These are phyloP conservation scores for Picochlorum sp. DNA, from an alignment of 139 green algal species.

Conservation along the genomic window DNA sequence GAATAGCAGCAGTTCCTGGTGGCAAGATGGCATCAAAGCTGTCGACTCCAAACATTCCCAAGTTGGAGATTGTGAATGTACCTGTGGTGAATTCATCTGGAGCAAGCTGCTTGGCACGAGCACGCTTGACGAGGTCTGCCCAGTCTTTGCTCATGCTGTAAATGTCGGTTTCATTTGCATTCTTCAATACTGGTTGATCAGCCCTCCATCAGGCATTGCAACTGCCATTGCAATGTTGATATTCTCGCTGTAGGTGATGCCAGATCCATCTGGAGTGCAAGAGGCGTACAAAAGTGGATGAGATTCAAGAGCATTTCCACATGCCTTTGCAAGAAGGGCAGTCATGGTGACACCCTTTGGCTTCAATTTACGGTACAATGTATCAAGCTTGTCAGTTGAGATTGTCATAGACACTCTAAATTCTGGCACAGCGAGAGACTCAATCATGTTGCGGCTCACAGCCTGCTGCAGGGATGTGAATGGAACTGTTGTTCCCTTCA, in stretches of 20 bases:
- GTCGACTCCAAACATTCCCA: conserved; percentile 97
- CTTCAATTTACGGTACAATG: conserved; percentile 94
- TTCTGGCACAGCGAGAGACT: conserved; percentile 86
- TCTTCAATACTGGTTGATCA: conserved; percentile 96
- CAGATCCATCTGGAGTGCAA: conserved; percentile 72
- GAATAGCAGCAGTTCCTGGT: conserved; percentile 78
- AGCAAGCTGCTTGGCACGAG: conserved; percentile 82
- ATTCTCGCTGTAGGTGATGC: conserved; percentile 87
- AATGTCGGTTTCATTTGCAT: conserved; percentile 88
- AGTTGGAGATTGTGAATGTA: conserved; percentile 98
- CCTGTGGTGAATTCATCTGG: conserved; percentile 77
- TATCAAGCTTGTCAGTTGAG: conserved; percentile 87
- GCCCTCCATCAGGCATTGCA: conserved; percentile 88
- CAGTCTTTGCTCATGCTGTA: conserved; percentile 84
- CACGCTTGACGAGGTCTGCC: conserved; percentile 80
- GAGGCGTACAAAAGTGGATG: conserved; percentile 85
- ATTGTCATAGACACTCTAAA: conserved; percentile 90
- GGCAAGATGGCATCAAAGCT: conserved; percentile 95
- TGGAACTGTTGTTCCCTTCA: conserved; percentile 78
- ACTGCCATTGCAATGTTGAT: conserved; percentile 94
- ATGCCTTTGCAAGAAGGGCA: conserved; percentile 90
- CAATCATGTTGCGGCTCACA: conserved; percentile 90
- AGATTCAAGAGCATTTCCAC: conserved; percentile 74
- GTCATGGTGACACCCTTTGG: conserved; percentile 98
- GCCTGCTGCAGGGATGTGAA: conserved; percentile 86